Evolutionary conservation across 2,329 filamentous ascomycete species (phyloP), one percentile per base, ranked within the genome.

Genomic region (Emydomyces testavorans): DNA sequence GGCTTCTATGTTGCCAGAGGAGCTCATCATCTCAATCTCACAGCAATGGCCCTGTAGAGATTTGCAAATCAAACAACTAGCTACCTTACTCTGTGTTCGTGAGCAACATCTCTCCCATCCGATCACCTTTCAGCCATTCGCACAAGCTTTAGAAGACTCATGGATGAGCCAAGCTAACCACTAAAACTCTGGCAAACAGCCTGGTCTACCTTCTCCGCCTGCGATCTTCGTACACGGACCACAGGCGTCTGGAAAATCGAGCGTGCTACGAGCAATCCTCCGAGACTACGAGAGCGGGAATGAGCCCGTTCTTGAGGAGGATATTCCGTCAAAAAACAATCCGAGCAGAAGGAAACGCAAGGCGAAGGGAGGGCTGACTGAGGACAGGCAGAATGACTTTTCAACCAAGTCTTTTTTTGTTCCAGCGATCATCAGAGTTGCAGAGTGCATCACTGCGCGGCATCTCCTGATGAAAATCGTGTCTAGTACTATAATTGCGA

Each of bases 161-260:
- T 29, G 35, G 28, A 40, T 32, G 13, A 16, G 16, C 39, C 1
- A 13, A 44, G 37, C 43, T 41, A 26, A 39, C 24, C 2, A 20
- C 48, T 40, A n/a, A 35, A 15, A 10, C 11, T 45, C 15, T 44
- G 8, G 10, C n/a, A 24, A 44, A 52, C 41, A 69, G 66, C 58
- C 60, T 35, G 31, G 49, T 13, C 53, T 81, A n/a, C 81, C 85
- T 24, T 81, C 78, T 49, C 84, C 83, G 49, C 72, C 79, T 8
- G 84, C 85, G 51, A 64, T 95, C 8, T 79, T 95, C 18, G 65
- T 93, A 41, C 81, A 96, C 63, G 92, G 92, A 43, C 78, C 88
- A 24, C 81, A 89, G 58, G 83, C 87, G 1, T 94, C 89, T 0
- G 90, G 88, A 34, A 96, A 96, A 68, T 85, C 80, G 26, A 77